These are phyloP conservation scores for Alternaria viburni DNA, from an alignment of 2,329 filamentous ascomycete species.

Conservation along the genomic window DNA sequence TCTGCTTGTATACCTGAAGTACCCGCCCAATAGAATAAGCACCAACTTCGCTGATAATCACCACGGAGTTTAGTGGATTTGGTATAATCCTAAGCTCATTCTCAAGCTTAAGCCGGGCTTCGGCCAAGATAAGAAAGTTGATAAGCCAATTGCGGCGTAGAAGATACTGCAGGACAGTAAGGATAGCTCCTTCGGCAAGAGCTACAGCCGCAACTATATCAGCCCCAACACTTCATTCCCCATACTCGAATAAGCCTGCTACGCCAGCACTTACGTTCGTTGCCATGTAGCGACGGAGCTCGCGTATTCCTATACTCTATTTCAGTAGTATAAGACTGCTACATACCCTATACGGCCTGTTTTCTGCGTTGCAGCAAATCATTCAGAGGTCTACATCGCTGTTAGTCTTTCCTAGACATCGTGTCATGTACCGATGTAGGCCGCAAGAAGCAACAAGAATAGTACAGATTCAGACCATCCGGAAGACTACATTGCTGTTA, in stretches of 20 bases:
- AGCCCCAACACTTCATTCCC: neutral
- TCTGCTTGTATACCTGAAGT: neutral
- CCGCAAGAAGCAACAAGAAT: neutral
- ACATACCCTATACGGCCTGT: neutral
- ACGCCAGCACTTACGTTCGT: neutral
- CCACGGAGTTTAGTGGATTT: neutral
- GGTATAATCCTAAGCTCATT: neutral
- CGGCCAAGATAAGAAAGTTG: neutral
- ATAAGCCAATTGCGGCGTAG: neutral
- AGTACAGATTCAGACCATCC: neutral
- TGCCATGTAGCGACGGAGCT: neutral
- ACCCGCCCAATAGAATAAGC: neutral
- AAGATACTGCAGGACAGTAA: neutral
- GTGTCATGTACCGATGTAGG: neutral
- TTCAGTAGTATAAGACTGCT: neutral
- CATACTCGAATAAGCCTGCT: neutral
- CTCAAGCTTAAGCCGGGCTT: neutral
- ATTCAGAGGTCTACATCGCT: neutral
- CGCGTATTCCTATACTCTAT: neutral
- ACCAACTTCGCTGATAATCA: neutral
- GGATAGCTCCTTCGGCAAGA: neutral
- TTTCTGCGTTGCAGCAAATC: neutral
- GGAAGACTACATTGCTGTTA: neutral
- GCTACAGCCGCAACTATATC: neutral
- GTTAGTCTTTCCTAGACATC: rapidly evolving